A percentile compares a stretch with the other conserved stretches of the same genome.
phyloP scores from a whole-genome alignment of 352 stramenopile genomes.

The Globisporangium lucens region DNA sequence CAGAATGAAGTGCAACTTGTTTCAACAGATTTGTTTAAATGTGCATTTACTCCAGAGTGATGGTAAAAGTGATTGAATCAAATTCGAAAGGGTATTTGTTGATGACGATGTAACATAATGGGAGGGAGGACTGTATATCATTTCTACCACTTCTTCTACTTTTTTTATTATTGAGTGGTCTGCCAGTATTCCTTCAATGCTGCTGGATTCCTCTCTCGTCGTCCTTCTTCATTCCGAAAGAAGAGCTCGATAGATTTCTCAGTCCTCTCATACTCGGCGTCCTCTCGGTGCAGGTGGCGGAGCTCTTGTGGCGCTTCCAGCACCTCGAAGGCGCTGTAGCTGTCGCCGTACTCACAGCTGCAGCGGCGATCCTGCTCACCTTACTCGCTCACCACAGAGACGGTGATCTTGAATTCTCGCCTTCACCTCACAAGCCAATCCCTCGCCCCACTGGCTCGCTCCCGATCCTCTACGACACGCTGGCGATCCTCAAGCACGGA shows the following conservation, averaged over 20 bases:
- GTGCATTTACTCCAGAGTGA: too few relatives aligned
- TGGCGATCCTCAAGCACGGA: constrained; percentile 22
- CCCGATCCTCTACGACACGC: constrained; percentile 19
- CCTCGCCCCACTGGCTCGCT: not conserved
- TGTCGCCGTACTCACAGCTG: not conserved
- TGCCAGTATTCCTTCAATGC: not conserved
- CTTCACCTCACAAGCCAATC: not conserved
- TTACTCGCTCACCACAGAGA: not conserved
- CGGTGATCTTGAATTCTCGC: not conserved
- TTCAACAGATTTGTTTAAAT: too few relatives aligned
- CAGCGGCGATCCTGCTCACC: not conserved
- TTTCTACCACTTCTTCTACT: not conserved
- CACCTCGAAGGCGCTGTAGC: not conserved
- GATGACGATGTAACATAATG: too few relatives aligned
- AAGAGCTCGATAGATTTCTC: not conserved
- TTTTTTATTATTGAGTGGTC: not conserved
- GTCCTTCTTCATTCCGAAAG: not conserved
- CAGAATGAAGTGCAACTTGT: too few relatives aligned
- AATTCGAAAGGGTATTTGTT: too few relatives aligned
- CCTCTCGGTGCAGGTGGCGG: not conserved
- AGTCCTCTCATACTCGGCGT: not conserved
- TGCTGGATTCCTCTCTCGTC: not conserved
- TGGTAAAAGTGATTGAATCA: too few relatives aligned
- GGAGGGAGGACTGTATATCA: too few relatives aligned
- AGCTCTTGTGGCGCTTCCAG: not conserved